Evolutionary conservation across 2,329 filamentous ascomycete species (phyloP), one percentile per base, ranked within the genome.

Genomic region (Xylariaceae sp.): DNA sequence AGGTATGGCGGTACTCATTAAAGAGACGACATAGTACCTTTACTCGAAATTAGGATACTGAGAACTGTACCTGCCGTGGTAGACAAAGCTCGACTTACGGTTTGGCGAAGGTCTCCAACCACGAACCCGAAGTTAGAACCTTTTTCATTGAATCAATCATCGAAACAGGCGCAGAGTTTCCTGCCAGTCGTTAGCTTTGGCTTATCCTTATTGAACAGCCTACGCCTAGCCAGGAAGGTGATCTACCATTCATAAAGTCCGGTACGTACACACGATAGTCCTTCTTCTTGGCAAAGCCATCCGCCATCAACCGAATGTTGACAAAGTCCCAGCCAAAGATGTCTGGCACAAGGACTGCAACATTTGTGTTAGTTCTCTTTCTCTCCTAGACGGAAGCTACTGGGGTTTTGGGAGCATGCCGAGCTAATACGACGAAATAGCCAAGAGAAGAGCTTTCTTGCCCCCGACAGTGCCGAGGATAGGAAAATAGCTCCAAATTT

Each of bases 301-400:
- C 82, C 4, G 80, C 80, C 27, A 84, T 65, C 5, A 83, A 66
- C 30, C 78, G 73, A 45, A 74, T 76, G 66, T 84, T 84, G 18
- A 75, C 67, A 57, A 84, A 78, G 2, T 74, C 70, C 75, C 80
- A 81, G 13, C 81, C 81, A 59, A 84, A 83, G 0, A 76, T 76
- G 62, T 84, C 82, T 0, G 81, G 74, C 26, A 85, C 72, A 43
- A 83, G 72, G 35, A 84, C 76, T 58, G 13, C 3, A n/a, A 9
- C 16, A 21, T 26, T 18, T n/a, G 41, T 9, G 30, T 55, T n/a
- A 58, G 30, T 13, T 4, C 24, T 5, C 10, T 3, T n/a, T 20
- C 15, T 21, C 5, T 11, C 10, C 16, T 4, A 20, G 23, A 15
- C n/a, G n/a, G n/a, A n/a, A n/a, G n/a, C n/a, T n/a, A n/a, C n/a